A percentile compares a stretch with the other conserved stretches of the same genome.
Conservation (phyloP, 2,329 filamentous ascomycete species). For the Anthostomella pinea region DNA sequence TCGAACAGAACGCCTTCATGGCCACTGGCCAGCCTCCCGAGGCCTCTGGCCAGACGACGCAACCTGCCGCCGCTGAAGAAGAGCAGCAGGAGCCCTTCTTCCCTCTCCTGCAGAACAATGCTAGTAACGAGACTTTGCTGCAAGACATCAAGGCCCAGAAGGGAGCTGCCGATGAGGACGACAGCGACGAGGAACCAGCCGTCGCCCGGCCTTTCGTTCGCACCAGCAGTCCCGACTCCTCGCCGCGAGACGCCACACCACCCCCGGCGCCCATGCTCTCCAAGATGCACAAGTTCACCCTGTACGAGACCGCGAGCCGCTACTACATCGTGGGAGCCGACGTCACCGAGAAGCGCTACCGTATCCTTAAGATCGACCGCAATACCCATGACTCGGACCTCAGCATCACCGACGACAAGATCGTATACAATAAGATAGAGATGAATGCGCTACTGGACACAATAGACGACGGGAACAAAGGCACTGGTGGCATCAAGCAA, state of each 20-base stretch:
- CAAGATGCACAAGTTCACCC: conserved; percentile 93
- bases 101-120: conserved; percentile 41
- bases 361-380: conserved; percentile 92
- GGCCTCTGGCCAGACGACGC: conserved; percentile 13
- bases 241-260: conserved; percentile 23
- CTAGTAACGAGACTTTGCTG: conserved; percentile 36
- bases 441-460: conserved; percentile 92
- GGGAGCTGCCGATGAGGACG: conserved; percentile 38
- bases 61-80: conserved; percentile 5
- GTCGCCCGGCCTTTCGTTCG: conserved; percentile 57
- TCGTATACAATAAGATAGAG: conserved; percentile 86
- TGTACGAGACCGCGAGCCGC: conserved; percentile 90
- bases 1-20: conserved; percentile 18
- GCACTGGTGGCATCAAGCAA: conserved; percentile 82
- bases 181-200: conserved; percentile 57
- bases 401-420: conserved; percentile 88
- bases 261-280: conserved; percentile 41
- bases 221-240: conserved; percentile 49
- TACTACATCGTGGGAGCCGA: conserved; percentile 96
- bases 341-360: conserved; percentile 81
- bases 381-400: conserved; percentile 76
- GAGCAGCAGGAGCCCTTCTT: conserved; percentile 30
- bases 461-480: conserved; percentile 92
- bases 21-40: conserved; percentile 18
- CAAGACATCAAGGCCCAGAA: conserved; percentile 29